phyloP scores from a whole-genome alignment of 495 filamentous ascomycete genomes.

The Daldinia concentrica region DNA sequence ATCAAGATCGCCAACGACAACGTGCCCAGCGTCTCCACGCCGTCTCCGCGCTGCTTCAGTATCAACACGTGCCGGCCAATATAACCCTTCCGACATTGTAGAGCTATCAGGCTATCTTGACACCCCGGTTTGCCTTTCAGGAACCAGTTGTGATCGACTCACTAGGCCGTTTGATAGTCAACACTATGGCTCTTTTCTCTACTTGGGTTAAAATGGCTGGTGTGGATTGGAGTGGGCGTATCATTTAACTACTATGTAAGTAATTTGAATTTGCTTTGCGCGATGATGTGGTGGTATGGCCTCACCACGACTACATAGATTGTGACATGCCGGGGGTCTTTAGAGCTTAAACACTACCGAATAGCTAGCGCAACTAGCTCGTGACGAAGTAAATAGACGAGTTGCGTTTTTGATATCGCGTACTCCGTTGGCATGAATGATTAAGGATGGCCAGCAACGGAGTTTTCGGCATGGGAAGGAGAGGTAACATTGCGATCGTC shows the following conservation, averaged over 20 bases:
- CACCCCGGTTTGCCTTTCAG: conserved; percentile 14
- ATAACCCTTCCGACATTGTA: conserved; percentile 21
- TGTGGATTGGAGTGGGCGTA: conserved; percentile 8
- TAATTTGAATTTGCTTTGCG: not conserved
- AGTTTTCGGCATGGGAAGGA: conserved; percentile 14
- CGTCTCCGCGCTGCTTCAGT: conserved; percentile 5
- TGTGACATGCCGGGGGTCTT: not conserved
- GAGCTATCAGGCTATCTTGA: conserved; percentile 13
- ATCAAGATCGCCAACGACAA: conserved; percentile 21
- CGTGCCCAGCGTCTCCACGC: not conserved
- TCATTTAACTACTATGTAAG: conserved; percentile 1
- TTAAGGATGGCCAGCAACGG: conserved; percentile 7
- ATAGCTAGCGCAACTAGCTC: not conserved
- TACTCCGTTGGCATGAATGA: not conserved
- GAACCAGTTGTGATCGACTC: conserved; percentile 33
- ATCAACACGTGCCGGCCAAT: conserved; percentile 29
- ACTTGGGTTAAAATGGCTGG: conserved; percentile 11
- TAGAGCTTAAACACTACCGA: not conserved
- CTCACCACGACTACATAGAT: not conserved
- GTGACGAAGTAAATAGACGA: not conserved
- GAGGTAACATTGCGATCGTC: conserved; percentile 40
- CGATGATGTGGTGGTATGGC: not conserved
- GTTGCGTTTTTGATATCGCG: not conserved
- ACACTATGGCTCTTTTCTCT: conserved; percentile 22
- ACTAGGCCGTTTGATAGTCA: conserved; percentile 37